A percentile compares a stretch with the other conserved stretches of the same genome.
Evolutionary conservation across 805 yeast species (phyloP).

Genomic region (Metschnikowia anglica): DNA sequence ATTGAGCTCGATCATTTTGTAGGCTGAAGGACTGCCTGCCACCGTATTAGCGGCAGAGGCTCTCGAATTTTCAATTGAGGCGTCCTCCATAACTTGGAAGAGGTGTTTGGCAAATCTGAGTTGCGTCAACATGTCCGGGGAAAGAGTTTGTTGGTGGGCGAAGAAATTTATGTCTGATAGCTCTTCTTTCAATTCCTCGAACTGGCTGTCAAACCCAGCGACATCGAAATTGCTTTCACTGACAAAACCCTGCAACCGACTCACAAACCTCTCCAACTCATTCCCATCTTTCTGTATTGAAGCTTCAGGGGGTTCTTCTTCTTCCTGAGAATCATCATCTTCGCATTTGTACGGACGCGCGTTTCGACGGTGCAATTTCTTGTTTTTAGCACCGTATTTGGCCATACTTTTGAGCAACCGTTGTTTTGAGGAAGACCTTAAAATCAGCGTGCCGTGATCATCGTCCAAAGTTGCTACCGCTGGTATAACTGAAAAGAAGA

Average conservation of each 20-base stretch:
- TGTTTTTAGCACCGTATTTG: no score
- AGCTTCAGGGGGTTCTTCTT: background rate
- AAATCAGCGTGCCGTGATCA: no score
- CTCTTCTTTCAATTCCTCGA: background rate
- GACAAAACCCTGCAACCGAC: conserved; percentile 1
- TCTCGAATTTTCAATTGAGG: conserved; percentile 1
- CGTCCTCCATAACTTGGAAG: conserved; percentile 8
- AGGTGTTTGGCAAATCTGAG: background rate
- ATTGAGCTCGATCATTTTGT: conserved; percentile 3
- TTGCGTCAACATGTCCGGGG: no score
- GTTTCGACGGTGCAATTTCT: no score
- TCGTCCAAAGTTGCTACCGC: no score
- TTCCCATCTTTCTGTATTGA: no score
- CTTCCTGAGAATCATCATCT: background rate
- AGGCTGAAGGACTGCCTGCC: conserved; percentile 1
- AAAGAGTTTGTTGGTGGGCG: no score
- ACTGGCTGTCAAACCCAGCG: background rate
- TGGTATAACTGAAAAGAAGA: no score
- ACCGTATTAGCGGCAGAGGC: no score
- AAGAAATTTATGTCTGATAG: conserved; percentile 1
- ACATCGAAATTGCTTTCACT: background rate
- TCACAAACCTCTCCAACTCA: conserved; percentile 1
- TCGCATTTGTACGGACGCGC: background rate
- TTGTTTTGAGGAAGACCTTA: no score
- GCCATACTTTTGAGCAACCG: no score